Conservation (phyloP, 2,329 filamentous ascomycete genomes). For the Orbilia brochopaga region DNA sequence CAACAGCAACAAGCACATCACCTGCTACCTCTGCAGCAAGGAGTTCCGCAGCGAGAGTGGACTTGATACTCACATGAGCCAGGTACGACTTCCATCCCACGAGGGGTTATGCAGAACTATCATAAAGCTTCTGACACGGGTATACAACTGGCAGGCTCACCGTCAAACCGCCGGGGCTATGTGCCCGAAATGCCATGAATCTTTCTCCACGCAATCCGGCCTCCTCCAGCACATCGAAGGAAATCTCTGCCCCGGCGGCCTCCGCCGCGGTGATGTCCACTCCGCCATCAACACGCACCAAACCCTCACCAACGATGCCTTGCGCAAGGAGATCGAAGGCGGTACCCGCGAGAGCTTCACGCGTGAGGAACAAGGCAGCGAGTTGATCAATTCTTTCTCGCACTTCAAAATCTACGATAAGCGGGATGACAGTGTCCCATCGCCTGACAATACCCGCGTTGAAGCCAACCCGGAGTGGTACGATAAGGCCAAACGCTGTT, state of each 20-base stretch:
- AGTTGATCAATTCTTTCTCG: slow-evolving; percentile 24
- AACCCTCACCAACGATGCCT: slow-evolving; percentile 10
- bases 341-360: background rate
- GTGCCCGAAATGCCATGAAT: slow-evolving; percentile 50
- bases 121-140: too few relatives aligned
- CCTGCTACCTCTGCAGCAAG: slow-evolving; percentile 51
- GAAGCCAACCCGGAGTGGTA: slow-evolving; percentile 16
- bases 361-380: background rate
- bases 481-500: slow-evolving; percentile 3
- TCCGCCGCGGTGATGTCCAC: slow-evolving; percentile 26
- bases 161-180: slow-evolving; percentile 22
- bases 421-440: background rate
- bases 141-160: slow-evolving; percentile 32
- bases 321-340: slow-evolving; percentile 3
- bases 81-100: slow-evolving; percentile 31
- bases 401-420: slow-evolving; percentile 41
- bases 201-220: slow-evolving; percentile 50
- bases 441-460: slow-evolving; percentile 5
- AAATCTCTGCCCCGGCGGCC: slow-evolving; percentile 50
- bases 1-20: slow-evolving; percentile 52
- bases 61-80: slow-evolving; percentile 48
- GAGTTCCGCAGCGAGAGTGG: slow-evolving; percentile 52
- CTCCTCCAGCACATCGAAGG: slow-evolving; percentile 53
- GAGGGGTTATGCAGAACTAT: too few relatives aligned
- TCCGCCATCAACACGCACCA: slow-evolving; percentile 14